Evolutionary conservation across 495 filamentous ascomycete species (phyloP).

Genomic region (Neurospora sp.): DNA sequence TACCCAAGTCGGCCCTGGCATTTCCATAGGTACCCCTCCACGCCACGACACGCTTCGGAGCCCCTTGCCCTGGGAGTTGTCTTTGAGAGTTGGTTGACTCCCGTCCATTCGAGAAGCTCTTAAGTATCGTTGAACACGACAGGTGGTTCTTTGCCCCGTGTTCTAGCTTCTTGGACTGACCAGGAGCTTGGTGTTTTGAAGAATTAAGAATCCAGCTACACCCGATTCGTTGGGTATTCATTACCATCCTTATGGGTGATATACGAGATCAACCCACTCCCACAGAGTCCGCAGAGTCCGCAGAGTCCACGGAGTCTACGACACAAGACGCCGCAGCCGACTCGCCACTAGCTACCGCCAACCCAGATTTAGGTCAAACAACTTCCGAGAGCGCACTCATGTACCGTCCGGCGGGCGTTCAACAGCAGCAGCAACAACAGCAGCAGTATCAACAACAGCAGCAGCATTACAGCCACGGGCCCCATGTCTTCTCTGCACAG

Average conservation of each 20-base stretch:
- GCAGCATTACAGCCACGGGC: conserved; percentile 21
- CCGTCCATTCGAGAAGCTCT: neutral
- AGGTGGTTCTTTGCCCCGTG: neutral
- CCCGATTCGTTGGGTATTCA: neutral
- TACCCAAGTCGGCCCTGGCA: neutral
- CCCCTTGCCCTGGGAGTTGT: neutral
- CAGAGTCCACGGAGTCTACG: neutral
- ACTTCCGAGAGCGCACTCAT: neutral
- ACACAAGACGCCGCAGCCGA: neutral
- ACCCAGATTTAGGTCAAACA: neutral
- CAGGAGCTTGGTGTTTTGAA: neutral
- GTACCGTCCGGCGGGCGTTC: neutral
- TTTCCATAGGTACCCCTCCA: neutral
- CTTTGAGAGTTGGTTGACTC: neutral
- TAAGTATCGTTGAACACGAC: neutral
- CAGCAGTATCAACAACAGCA: conserved; percentile 16
- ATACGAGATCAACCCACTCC: neutral
- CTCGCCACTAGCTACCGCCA: conserved; percentile 5
- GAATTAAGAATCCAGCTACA: neutral
- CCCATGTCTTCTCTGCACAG: conserved; percentile 27
- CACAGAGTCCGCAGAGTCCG: neutral
- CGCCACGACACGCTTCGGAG: neutral
- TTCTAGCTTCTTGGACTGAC: neutral
- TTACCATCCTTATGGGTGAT: neutral
- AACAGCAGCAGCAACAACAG: conserved; percentile 9